These are phyloP conservation scores for Pseudogymnoascus sp. DNA, from an alignment of 2,329 filamentous ascomycete species.

Conservation along the genomic window DNA sequence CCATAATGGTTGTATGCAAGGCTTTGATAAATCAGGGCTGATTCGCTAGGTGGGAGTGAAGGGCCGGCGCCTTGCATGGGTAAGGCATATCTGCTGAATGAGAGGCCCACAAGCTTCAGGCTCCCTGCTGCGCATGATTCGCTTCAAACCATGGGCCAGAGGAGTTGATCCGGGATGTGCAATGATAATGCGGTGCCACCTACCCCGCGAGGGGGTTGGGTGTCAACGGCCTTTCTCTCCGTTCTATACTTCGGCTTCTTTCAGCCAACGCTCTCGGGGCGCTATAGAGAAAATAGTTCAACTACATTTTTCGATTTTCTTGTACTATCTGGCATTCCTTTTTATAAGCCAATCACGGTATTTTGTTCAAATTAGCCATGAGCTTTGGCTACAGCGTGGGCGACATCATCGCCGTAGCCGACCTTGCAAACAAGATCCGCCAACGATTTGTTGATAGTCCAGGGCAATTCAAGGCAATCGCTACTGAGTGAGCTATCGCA, in stretches of 20 bases:
- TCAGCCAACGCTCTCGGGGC: no score
- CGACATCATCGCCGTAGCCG: conserved; percentile 26
- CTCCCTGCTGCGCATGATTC: not conserved
- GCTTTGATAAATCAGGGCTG: not conserved
- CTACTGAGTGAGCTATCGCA: conserved; percentile 19
- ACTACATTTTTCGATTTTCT: not conserved
- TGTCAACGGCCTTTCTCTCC: no score
- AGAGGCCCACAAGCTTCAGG: not conserved
- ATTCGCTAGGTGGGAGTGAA: not conserved
- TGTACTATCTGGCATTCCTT: not conserved
- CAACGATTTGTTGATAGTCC: conserved; percentile 24
- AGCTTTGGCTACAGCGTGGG: conserved; percentile 30
- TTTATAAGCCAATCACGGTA: not conserved
- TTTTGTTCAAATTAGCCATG: conserved; percentile 17
- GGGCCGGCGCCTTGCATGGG: not conserved
- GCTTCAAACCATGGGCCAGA: not conserved
- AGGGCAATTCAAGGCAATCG: conserved; percentile 21
- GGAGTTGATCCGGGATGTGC: not conserved
- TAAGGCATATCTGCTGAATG: not conserved
- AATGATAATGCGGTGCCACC: not conserved
- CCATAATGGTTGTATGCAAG: not conserved
- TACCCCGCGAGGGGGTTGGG: no score
- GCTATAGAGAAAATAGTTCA: not conserved
- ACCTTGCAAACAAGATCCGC: conserved; percentile 22
- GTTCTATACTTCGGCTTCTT: no score